phyloP scores from a whole-genome alignment of 1,139 yeast species.

The Geotrichum armillariae region DNA sequence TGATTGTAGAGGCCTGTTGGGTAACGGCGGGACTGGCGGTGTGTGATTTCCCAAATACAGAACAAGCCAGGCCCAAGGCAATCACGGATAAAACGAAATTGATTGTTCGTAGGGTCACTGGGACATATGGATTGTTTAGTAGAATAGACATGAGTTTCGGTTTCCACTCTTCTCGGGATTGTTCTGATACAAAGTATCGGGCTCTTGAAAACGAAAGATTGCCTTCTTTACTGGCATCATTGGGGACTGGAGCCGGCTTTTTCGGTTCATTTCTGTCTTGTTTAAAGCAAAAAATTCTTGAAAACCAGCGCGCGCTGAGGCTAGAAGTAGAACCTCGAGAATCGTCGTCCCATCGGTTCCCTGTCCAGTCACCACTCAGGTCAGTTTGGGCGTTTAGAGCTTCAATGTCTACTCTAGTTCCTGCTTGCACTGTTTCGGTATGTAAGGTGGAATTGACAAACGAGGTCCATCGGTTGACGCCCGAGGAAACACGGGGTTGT shows the following conservation, averaged over 20 bases:
- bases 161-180: conserved; percentile 52
- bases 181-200: conserved; percentile 32
- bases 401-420: conserved; percentile 16
- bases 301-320: conserved; percentile 4
- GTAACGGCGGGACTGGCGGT: conserved; percentile 47
- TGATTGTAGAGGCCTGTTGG: conserved; percentile 87
- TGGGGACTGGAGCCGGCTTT: neutral
- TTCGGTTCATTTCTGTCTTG: conserved; percentile 5
- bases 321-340: conserved; percentile 1
- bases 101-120: conserved; percentile 69
- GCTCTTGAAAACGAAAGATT: conserved; percentile 11
- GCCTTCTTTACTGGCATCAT: conserved; percentile 11
- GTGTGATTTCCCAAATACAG: conserved; percentile 31
- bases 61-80: conserved; percentile 35
- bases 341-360: conserved; percentile 12
- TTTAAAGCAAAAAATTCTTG: conserved; percentile 6
- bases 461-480: conserved; percentile 21
- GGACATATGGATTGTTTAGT: conserved; percentile 76
- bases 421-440: conserved; percentile 1
- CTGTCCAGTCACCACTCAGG: conserved; percentile 22
- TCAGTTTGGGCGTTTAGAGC: conserved; percentile 22
- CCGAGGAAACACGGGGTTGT: conserved; percentile 7
- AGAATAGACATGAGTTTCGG: conserved; percentile 62
- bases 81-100: conserved; percentile 49
- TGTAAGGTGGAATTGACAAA: conserved; percentile 19